Percentiles rank a stretch among this genome's conserved stretches.
Evolutionary conservation across 768 basidiomycete genomes (phyloP).

Genomic region (Russula sp.): DNA sequence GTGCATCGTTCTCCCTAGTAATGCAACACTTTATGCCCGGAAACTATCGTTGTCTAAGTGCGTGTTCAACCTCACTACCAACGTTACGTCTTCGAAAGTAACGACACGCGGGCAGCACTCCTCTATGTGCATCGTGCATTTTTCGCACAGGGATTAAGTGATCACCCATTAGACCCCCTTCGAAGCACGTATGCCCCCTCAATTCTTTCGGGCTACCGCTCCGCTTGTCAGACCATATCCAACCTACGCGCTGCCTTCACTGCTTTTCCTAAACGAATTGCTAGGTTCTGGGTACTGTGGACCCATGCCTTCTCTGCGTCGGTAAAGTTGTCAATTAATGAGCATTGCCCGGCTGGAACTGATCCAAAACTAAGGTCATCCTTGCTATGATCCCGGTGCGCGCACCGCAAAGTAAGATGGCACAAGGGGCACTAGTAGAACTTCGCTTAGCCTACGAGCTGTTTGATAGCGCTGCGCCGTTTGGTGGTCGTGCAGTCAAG

Average conservation of each 20-base stretch:
- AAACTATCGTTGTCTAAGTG: conserved; percentile 70
- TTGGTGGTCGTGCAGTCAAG: conserved; percentile 67
- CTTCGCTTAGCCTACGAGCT: conserved; percentile 59
- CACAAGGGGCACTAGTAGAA: conserved; percentile 65
- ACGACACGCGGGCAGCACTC: conserved; percentile 46
- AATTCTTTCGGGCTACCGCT: conserved; percentile 27
- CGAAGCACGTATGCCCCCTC: conserved; percentile 24
- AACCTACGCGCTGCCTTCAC: conserved; percentile 17
- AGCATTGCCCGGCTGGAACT: not conserved
- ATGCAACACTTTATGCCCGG: conserved; percentile 76
- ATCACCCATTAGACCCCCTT: conserved; percentile 62
- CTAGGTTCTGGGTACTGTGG: conserved; percentile 29
- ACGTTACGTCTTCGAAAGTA: not conserved
- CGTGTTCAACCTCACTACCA: conserved; percentile 33
- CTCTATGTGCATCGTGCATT: conserved; percentile 74
- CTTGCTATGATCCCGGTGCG: conserved; percentile 74
- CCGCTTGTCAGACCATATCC: conserved; percentile 22
- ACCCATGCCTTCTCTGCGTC: conserved; percentile 28
- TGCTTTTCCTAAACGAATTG: conserved; percentile 16
- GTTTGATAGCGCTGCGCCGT: conserved; percentile 58
- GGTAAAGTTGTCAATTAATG: conserved; percentile 4
- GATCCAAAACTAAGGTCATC: conserved; percentile 50
- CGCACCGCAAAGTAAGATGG: conserved; percentile 60
- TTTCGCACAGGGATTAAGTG: conserved; percentile 69
- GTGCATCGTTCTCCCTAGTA: conserved; percentile 52